A percentile compares a stretch with the other conserved stretches of the same genome.
Evolutionary conservation across 192 early-diverging fungal species (phyloP).

Genomic region (Rhizophagus clarus): DNA sequence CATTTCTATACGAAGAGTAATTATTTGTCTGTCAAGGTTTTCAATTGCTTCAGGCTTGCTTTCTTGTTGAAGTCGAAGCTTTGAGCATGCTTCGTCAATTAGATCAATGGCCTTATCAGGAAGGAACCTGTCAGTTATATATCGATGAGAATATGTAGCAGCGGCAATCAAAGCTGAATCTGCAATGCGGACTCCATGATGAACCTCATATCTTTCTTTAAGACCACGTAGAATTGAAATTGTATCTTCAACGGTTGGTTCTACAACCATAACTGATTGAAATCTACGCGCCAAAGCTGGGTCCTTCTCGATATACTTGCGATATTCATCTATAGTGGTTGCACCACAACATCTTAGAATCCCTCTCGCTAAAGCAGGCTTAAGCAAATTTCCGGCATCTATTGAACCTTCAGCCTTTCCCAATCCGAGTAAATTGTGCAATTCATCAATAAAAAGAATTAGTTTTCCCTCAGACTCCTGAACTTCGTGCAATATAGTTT

Average conservation of each 20-base stretch:
- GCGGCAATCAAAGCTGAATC: conserved; percentile 74
- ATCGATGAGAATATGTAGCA: conserved; percentile 72
- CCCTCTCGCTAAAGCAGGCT: conserved; percentile 78
- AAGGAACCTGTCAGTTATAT: conserved; percentile 70
- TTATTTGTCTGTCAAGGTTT: conserved; percentile 70
- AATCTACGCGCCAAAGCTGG: conserved; percentile 77
- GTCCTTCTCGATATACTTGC: conserved; percentile 76
- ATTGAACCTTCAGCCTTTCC: conserved; percentile 78
- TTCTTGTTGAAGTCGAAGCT: conserved; percentile 75
- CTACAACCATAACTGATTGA: conserved; percentile 72
- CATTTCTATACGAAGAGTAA: conserved; percentile 79
- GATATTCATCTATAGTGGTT: conserved; percentile 80
- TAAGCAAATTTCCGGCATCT: conserved; percentile 81
- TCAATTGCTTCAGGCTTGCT: conserved; percentile 79
- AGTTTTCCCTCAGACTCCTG: conserved; percentile 69
- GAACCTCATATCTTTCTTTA: conserved; percentile 76
- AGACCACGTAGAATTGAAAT: conserved; percentile 78
- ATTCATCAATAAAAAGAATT: conserved; percentile 81
- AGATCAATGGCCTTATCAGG: conserved; percentile 86
- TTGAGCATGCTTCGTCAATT: conserved; percentile 80
- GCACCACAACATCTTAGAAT: conserved; percentile 74
- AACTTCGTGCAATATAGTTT: conserved; percentile 72
- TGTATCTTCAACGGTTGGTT: conserved; percentile 70
- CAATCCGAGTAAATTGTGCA: conserved; percentile 74
- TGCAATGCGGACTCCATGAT: conserved; percentile 77